These are phyloP conservation scores for Periglandula ipomoeae DNA, from an alignment of 2,329 filamentous ascomycete species.

Conservation along the genomic window DNA sequence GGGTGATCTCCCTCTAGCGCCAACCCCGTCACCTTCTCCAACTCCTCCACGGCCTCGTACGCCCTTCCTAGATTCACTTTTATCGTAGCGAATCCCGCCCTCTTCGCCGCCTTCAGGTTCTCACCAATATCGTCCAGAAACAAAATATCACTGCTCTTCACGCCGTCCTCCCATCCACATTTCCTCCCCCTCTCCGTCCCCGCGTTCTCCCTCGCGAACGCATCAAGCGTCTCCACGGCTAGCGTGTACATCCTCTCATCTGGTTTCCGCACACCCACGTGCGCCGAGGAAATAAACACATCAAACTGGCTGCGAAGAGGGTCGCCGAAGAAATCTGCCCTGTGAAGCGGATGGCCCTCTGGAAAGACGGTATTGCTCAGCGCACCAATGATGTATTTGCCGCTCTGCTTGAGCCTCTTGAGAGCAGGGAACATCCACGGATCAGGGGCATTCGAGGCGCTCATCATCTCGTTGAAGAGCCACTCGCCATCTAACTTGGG, in stretches of 20 bases:
- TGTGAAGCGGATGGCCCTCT: constrained; percentile 56
- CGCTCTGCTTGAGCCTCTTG: constrained; percentile 53
- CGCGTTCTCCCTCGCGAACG: constrained; percentile 47
- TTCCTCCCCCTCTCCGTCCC: constrained; percentile 25
- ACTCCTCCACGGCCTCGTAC: constrained; percentile 69
- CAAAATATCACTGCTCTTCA: constrained; percentile 60
- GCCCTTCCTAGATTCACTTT: constrained; percentile 75
- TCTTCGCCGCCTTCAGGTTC: constrained; percentile 74
- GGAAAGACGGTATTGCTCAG: constrained; percentile 90
- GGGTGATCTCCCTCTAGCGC: constrained; percentile 47
- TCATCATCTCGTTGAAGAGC: constrained; percentile 92
- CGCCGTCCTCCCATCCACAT: constrained; percentile 36
- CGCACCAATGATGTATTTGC: constrained; percentile 65
- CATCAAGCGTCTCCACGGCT: constrained; percentile 57
- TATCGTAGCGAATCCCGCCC: constrained; percentile 68
- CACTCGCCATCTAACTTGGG: constrained; percentile 67
- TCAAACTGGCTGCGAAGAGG: constrained; percentile 66
- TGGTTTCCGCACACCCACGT: constrained; percentile 81
- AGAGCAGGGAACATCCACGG: constrained; percentile 85
- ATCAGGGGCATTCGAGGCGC: constrained; percentile 57
- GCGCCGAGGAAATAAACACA: constrained; percentile 78
- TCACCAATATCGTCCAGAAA: constrained; percentile 94
- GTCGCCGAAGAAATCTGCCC: constrained; percentile 37
- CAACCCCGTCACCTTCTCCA: constrained; percentile 69
- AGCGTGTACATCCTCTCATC: constrained; percentile 72